Conservation (phyloP, 2,329 filamentous ascomycete genomes). For the Saccharata proteae region DNA sequence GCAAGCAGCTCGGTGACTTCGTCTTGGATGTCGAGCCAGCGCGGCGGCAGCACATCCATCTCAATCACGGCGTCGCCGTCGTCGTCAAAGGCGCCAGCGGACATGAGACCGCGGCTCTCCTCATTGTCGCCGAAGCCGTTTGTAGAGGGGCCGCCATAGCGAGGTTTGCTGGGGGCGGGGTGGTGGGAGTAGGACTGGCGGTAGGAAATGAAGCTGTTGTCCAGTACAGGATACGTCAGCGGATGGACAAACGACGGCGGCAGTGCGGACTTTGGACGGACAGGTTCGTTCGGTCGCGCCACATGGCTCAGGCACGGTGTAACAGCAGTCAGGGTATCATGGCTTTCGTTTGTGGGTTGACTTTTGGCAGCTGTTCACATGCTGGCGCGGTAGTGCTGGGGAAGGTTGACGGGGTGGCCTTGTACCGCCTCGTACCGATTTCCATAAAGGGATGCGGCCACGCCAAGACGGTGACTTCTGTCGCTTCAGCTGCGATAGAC, state of each 20-base stretch:
- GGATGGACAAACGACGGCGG: conserved; percentile 7
- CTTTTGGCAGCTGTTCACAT: too few species aligned
- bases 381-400: conserved; percentile 2
- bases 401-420: neutral
- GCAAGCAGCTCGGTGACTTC: conserved; percentile 76
- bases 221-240: conserved; percentile 20
- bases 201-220: conserved; percentile 85
- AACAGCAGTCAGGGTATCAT: conserved; percentile 20
- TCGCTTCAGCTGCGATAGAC: too few species aligned
- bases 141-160: conserved; percentile 39
- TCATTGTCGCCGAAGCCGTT: conserved; percentile 42
- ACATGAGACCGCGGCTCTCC: conserved; percentile 74
- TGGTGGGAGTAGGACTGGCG: conserved; percentile 97
- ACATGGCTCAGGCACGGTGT: conserved; percentile 48
- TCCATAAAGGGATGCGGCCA: too few species aligned
- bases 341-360: too few species aligned
- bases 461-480: too few species aligned
- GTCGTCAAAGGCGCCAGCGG: conserved; percentile 62
- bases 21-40: conserved; percentile 92
- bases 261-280: conserved; percentile 35
- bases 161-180: conserved; percentile 74
- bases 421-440: too few species aligned
- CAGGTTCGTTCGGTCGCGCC: conserved; percentile 98
- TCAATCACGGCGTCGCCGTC: conserved; percentile 94
- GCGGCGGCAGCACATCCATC: conserved; percentile 90